phyloP scores from a whole-genome alignment of 2,329 filamentous ascomycete genomes.

The Paramyrothecium roridum region DNA sequence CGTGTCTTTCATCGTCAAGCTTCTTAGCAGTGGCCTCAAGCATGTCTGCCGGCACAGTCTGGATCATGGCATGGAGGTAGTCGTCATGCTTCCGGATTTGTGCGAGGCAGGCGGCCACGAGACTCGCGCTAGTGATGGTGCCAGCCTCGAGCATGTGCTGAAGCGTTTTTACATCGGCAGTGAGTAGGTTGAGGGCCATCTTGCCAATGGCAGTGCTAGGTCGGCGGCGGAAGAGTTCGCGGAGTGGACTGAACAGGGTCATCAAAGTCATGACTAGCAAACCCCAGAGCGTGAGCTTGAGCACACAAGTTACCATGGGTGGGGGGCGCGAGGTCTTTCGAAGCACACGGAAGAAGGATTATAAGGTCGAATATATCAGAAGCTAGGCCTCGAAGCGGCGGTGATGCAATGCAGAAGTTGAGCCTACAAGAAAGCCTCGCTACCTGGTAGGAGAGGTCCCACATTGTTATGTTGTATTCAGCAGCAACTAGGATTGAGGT shows the following conservation, averaged over 20 bases:
- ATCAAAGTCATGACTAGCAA: neutral
- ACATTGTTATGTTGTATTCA: no score
- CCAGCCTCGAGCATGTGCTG: neutral
- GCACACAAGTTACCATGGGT: neutral
- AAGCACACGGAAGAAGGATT: neutral
- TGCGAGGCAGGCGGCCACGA: constrained; percentile 9
- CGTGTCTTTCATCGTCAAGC: constrained; percentile 9
- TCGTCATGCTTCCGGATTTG: constrained; percentile 8
- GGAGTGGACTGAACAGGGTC: neutral
- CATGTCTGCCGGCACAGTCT: constrained; percentile 1
- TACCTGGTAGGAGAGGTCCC: no score
- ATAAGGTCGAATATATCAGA: no score
- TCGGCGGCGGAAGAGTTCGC: neutral
- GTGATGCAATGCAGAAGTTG: no score
- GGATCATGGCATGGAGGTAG: constrained; percentile 10
- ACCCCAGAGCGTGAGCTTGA: neutral
- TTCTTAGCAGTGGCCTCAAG: constrained; percentile 2
- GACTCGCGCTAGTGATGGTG: constrained; percentile 6
- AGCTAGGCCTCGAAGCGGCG: no score
- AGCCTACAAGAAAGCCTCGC: no score
- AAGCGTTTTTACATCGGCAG: constrained; percentile 2
- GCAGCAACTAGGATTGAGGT: no score
- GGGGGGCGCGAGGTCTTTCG: neutral
- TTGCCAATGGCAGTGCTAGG: neutral
- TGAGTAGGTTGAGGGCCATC: neutral